Evolutionary conservation across 2,329 filamentous ascomycete genomes (phyloP), one percentile per base, ranked within the genome.

Genomic region (Xylaria multiplex): DNA sequence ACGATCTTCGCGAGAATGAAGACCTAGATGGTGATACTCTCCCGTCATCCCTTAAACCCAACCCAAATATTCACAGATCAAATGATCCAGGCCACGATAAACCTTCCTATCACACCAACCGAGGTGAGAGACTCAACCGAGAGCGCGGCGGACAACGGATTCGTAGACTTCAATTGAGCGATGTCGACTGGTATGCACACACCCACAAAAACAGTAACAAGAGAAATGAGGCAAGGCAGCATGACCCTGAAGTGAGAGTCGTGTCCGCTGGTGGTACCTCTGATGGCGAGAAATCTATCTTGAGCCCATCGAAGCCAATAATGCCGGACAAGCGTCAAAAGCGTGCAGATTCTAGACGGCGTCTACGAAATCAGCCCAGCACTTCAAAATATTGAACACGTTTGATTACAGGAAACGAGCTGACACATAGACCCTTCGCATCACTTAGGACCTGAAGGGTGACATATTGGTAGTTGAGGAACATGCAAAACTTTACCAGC

Each of bases 161-260:
- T 65, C 89, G 96, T 75, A 97, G 97, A 80, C 84, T 99, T 67
- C 95, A 98, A 78, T 87, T 98, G 66, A 97, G 93, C 80, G 96
- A 99, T 80, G 93, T 99, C 79, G 95, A 99, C 80, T 99, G 96
- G 96, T 97, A 95, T 83, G 83, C 71, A 66, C 72, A 60, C 66
- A 70, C 74, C 73, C 73, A 67, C 24, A 22, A 69, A 70, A 63
- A 55, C 58, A 70, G 66, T 40, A 66, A 59, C 14, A 67, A 42
- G 60, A 45, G 42, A 46, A 58, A 52, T 49, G 14, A 53, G 11
- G 11, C 48, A 53, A 24, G 32, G 30, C 43, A 66, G 62, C 48
- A 64, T 56, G 45, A 42, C 61, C 52, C 40, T 65, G 53, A 67
- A 69, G 66, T 65, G 30, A 58, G 45, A 62, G 64, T 49, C 58